phyloP scores from a whole-genome alignment of 257 asterid genomes.

The Nemophila menziesii region DNA sequence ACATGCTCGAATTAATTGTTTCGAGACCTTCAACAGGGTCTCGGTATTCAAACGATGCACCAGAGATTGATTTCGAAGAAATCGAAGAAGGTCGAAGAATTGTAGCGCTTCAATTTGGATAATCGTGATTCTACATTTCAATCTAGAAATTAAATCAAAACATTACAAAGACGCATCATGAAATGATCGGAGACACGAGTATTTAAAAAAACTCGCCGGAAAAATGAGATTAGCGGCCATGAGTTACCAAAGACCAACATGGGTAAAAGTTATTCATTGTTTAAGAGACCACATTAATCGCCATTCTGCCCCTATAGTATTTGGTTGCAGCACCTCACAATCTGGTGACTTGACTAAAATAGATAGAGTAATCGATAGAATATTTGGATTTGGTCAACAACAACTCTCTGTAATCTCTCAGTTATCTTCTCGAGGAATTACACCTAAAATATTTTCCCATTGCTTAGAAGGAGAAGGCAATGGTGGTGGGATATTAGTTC shows the following conservation, averaged over 20 bases:
- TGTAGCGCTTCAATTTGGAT: constrained; percentile 33
- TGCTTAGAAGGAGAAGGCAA: constrained; percentile 82
- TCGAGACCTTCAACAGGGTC: constrained; percentile 28
- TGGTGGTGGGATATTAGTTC: constrained; percentile 88
- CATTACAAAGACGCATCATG: constrained; percentile 28
- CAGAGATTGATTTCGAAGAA: constrained; percentile 25
- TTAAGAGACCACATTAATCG: constrained; percentile 52
- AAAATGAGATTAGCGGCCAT: constrained; percentile 26
- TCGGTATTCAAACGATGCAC: constrained; percentile 23
- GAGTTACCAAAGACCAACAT: constrained; percentile 28
- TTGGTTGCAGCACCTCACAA: constrained; percentile 84
- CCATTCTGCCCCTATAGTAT: constrained; percentile 71
- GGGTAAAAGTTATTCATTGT: constrained; percentile 38
- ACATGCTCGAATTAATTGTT: constrained; percentile 25
- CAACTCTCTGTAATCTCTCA: constrained; percentile 71
- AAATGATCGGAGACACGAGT: constrained; percentile 33
- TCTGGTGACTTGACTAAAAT: constrained; percentile 74
- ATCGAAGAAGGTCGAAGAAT: constrained; percentile 22
- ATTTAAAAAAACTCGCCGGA: constrained; percentile 24
- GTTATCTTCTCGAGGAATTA: constrained; percentile 61
- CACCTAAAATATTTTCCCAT: constrained; percentile 79
- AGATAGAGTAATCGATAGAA: constrained; percentile 85
- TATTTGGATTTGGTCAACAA: constrained; percentile 79
- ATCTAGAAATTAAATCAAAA: constrained; percentile 33
- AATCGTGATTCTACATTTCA: constrained; percentile 26